These are phyloP conservation scores for Candida wancherniae DNA, from an alignment of 805 yeast species.

Conservation along the genomic window DNA sequence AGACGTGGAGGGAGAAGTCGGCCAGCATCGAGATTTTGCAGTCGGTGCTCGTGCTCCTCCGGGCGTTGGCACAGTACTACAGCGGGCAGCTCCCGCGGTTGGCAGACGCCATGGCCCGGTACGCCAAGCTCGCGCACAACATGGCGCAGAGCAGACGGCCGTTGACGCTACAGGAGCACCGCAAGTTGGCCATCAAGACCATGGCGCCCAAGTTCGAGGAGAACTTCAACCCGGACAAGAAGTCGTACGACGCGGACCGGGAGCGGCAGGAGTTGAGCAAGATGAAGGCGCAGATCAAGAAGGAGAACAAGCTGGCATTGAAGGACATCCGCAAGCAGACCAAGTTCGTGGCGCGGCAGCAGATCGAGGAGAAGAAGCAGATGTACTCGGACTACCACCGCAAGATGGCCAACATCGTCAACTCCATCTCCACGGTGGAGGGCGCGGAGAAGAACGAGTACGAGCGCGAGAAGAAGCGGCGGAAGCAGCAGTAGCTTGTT, in stretches of 20 bases:
- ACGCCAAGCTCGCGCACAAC: constrained; percentile 42
- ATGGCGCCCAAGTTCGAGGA: constrained; percentile 91
- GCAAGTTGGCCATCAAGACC: constrained; percentile 78
- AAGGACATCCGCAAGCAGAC: constrained; percentile 89
- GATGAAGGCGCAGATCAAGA: constrained; percentile 79
- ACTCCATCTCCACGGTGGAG: constrained; percentile 86
- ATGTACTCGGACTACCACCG: constrained; percentile 77
- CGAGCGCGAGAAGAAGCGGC: constrained; percentile 78
- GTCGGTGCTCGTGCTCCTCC: constrained; percentile 44
- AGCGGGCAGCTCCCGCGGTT: constrained; percentile 30
- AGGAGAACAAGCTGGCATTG: constrained; percentile 82
- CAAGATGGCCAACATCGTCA: constrained; percentile 82
- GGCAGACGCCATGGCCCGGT: constrained; percentile 35
- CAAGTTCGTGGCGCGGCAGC: constrained; percentile 81
- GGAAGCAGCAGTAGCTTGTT: constrained; percentile 29
- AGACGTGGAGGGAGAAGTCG: constrained; percentile 57
- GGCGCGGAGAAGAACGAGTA: constrained; percentile 93
- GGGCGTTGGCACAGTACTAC: constrained; percentile 32
- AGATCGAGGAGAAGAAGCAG: constrained; percentile 69
- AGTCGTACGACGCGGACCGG: constrained; percentile 79
- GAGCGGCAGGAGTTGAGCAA: constrained; percentile 79
- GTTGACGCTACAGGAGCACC: constrained; percentile 75
- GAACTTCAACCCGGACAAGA: constrained; percentile 92
- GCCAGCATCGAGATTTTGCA: constrained; percentile 56
- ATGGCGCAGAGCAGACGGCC: constrained; percentile 42